Percentiles rank a stretch among this genome's conserved stretches.
Evolutionary conservation across 2,329 filamentous ascomycete genomes (phyloP).

Genomic region (Arthrobotrys sphaeroides): DNA sequence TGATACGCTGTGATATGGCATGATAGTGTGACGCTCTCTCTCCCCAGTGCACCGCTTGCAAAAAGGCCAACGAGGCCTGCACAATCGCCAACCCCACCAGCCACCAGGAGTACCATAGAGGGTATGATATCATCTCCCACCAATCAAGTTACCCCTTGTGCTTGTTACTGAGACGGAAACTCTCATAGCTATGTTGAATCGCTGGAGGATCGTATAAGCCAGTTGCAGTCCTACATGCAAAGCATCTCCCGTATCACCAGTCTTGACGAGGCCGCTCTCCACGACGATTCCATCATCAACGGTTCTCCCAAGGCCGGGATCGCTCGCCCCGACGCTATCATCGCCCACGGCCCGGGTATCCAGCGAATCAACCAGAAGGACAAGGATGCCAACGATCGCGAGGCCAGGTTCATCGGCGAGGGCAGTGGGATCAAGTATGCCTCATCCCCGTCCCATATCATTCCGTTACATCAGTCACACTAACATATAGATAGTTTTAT

Average conservation of each 20-base stretch:
- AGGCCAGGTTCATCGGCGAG: conserved; percentile 50
- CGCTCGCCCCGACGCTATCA: conserved; percentile 6
- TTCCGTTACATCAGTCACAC: background rate
- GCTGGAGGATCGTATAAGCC: conserved; percentile 48
- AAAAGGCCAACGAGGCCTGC: conserved; percentile 52
- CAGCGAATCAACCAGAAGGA: conserved; percentile 49
- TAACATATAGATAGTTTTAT: conserved; percentile 47
- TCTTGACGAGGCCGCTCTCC: conserved; percentile 38
- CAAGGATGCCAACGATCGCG: conserved; percentile 49
- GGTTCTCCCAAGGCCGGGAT: conserved; percentile 35
- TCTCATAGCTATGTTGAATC: conserved; percentile 43
- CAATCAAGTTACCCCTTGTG: background rate
- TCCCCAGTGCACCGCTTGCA: conserved; percentile 53
- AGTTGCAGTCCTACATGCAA: conserved; percentile 52
- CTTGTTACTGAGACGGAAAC: background rate
- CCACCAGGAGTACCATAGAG: conserved; percentile 52
- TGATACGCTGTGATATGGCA: background rate
- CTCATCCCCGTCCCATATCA: background rate
- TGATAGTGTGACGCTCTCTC: conserved; percentile 51
- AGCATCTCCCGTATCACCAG: conserved; percentile 51
- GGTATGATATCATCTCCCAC: conserved; percentile 11
- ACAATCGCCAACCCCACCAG: conserved; percentile 53
- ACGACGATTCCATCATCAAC: conserved; percentile 26
- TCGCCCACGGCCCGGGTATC: conserved; percentile 33
- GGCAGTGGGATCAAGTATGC: conserved; percentile 51